A percentile compares a stretch with the other conserved stretches of the same genome.
These are phyloP conservation scores for Claviceps lovelessii DNA, from an alignment of 2,329 filamentous ascomycete genomes.

Conservation along the genomic window DNA sequence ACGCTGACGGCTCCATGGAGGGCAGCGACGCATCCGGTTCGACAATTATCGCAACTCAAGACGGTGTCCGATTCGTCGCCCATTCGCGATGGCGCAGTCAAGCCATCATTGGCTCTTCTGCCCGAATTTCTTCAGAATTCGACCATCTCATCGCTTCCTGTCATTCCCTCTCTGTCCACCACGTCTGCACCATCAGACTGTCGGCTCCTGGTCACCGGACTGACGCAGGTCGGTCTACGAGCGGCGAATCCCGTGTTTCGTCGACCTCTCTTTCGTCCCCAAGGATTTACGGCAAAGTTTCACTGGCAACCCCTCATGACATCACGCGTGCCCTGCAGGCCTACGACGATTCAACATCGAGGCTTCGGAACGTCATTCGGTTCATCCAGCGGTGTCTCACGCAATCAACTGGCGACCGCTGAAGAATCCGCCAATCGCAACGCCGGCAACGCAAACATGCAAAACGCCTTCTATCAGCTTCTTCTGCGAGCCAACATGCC, in stretches of 20 bases:
- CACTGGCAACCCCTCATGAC: conserved; percentile 9
- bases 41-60: conserved; percentile 4
- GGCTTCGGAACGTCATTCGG: conserved; percentile 22
- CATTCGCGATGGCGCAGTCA: conserved; percentile 1
- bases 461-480: conserved; percentile 88
- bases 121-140: conserved; percentile 17
- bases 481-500: conserved; percentile 87
- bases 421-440: conserved; percentile 92
- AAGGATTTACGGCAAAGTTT: conserved; percentile 4
- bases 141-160: conserved; percentile 2
- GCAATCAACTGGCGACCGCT: conserved; percentile 62
- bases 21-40: conserved; percentile 3
- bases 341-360: conserved; percentile 11
- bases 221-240: conserved; percentile 17
- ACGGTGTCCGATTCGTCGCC: conserved; percentile 2
- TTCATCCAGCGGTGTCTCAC: conserved; percentile 35
- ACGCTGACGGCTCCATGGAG: conserved; percentile 23
- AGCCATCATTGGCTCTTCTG: conserved; percentile 9
- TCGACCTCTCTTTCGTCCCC: conserved; percentile 13
- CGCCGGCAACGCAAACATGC: conserved; percentile 69
- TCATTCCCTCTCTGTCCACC: neutral
- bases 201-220: conserved; percentile 10
- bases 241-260: conserved; percentile 16
- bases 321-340: conserved; percentile 7
- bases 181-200: conserved; percentile 7